These are phyloP conservation scores for Melanogaster broomeanus DNA, from an alignment of 768 basidiomycete genomes.

Conservation along the genomic window DNA sequence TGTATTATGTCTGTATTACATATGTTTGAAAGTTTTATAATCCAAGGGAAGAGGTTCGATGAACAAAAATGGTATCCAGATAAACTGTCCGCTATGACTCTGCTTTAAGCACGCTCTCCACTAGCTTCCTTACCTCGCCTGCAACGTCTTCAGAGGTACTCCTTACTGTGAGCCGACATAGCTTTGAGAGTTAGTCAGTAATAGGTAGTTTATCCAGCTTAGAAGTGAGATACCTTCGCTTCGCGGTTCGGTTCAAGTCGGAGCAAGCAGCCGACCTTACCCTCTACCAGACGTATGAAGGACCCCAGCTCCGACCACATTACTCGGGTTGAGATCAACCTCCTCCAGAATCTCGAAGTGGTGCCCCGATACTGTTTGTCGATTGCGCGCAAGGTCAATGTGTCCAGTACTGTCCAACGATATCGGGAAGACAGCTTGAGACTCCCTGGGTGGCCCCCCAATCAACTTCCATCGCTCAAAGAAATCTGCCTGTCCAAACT, in stretches of 20 bases:
- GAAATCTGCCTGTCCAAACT: slow-evolving; percentile 80
- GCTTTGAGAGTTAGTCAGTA: slow-evolving; percentile 41
- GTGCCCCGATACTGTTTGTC: slow-evolving; percentile 77
- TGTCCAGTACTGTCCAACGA: slow-evolving; percentile 63
- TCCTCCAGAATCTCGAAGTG: slow-evolving; percentile 75
- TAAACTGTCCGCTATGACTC: slow-evolving; percentile 16
- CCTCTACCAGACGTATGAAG: slow-evolving; percentile 87
- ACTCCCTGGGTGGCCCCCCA: slow-evolving; percentile 92
- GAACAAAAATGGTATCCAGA: not conserved
- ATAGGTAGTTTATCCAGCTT: not conserved
- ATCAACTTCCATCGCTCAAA: slow-evolving; percentile 99
- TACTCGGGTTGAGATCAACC: slow-evolving; percentile 93
- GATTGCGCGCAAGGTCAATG: slow-evolving; percentile 72
- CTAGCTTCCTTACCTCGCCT: slow-evolving; percentile 58
- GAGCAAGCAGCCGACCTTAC: slow-evolving; percentile 94
- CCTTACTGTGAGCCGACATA: slow-evolving; percentile 91
- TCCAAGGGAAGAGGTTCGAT: slow-evolving; percentile 1
- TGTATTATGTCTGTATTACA: slow-evolving; percentile 30
- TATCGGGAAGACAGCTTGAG: slow-evolving; percentile 86
- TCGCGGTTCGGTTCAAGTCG: slow-evolving; percentile 94
- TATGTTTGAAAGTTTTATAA: slow-evolving; percentile 14
- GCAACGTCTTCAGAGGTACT: slow-evolving; percentile 95
- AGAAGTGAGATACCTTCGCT: slow-evolving; percentile 68
- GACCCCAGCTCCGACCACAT: slow-evolving; percentile 94
- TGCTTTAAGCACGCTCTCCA: slow-evolving; percentile 41